Evolutionary conservation across 345 rosid species (phyloP), one percentile per base, ranked within the genome.

Genomic region (Gossypium arboreum): DNA sequence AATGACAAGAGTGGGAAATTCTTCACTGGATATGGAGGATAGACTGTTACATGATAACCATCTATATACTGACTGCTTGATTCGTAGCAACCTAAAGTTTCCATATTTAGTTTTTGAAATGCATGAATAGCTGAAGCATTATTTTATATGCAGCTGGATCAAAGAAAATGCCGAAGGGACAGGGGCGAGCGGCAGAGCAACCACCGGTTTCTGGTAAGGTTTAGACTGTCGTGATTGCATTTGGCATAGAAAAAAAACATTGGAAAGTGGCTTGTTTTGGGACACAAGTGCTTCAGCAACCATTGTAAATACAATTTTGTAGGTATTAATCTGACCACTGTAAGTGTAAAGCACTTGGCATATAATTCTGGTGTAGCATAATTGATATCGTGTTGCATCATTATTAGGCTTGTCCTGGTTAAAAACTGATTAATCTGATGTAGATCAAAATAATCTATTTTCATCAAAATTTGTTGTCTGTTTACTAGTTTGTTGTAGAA

Each of bases 91-190:
- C 61, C 6, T 68, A 24, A 15, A 24, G 10, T 18, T 20, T 12
- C 13, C 3, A 6, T 15, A 4, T 8, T 13, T 15, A 67, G 39
- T 25, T 17, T 24, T 12, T 50, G 16, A 29, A 68, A 68, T 48
- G 72, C 15, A 24, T 15, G 25, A 47, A 68, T 68, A 13, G 7
- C 77, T 75, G n/a, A 48, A 7, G 59, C 51, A 3, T 67, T 45
- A 47, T 44, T 57, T 16, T 48, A 43, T 78, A 2, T 85, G 55
- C 97, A 94, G 97, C 83, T 25, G 82, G 79, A 25, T 81, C 97
- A 15, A 94, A 92, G 90, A 91, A 94, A 81, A 86, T 90, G 95
- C 98, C 98, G 10, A 85, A 85, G 73, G 95, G 92, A 57, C 70
- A 44, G 27, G 91, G 89, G 22, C 84, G 68, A 7, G 86, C 82